Percentiles rank a stretch among this genome's conserved stretches.
Evolutionary conservation across 2,329 filamentous ascomycete genomes (phyloP).

Genomic region (Cryphonectria nitschkei): DNA sequence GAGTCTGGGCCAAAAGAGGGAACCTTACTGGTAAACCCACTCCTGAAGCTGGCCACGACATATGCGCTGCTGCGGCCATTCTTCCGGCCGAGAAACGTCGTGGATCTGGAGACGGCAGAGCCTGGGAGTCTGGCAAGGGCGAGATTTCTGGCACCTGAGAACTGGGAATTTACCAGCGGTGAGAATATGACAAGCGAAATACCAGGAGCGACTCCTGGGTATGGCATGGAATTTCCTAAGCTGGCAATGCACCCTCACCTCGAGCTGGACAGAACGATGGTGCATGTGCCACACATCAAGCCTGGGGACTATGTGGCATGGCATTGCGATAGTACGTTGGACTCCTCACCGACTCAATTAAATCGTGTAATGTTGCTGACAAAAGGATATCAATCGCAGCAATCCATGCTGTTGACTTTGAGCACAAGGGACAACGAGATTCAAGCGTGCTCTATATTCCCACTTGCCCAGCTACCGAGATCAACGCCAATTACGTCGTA

Average conservation of each 20-base stretch:
- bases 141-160: conserved; percentile 51
- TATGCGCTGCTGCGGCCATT: conserved; percentile 86
- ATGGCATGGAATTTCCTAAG: conserved; percentile 69
- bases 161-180: conserved; percentile 61
- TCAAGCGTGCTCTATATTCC: conserved; percentile 90
- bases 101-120: conserved; percentile 33
- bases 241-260: conserved; percentile 69
- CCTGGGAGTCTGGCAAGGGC: conserved; percentile 14
- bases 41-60: conserved; percentile 73
- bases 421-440: conserved; percentile 72
- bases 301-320: conserved; percentile 81
- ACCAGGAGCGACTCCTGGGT: conserved; percentile 71
- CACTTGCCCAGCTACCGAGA: conserved; percentile 76
- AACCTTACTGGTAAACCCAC: conserved; percentile 79
- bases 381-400: conserved; percentile 32
- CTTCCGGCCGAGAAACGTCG: conserved; percentile 56
- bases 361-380: not conserved
- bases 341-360: not conserved
- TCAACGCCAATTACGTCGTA: conserved; percentile 72
- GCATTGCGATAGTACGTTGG: conserved; percentile 67
- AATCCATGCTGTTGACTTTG: conserved; percentile 82
- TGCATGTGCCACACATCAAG: conserved; percentile 68
- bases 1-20: conserved; percentile 74
- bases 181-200: conserved; percentile 58
- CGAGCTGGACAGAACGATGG: conserved; percentile 68